These are phyloP conservation scores for Gyrodon lividus DNA, from an alignment of 768 basidiomycete genomes.

Conservation along the genomic window DNA sequence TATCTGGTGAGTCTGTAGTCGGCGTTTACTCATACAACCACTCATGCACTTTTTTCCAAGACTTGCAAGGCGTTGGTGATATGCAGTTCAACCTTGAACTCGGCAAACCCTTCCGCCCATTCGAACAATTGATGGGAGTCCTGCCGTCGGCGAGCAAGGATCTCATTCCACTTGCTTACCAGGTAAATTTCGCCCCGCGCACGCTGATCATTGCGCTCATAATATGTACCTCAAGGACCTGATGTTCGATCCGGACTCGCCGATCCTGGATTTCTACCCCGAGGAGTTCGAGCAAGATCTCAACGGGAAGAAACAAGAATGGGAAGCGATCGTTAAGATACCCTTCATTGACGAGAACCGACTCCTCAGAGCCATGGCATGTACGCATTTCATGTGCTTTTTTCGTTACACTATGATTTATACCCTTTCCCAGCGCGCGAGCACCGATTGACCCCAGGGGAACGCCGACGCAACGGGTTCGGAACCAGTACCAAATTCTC, in stretches of 20 bases:
- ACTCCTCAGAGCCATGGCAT: constrained; percentile 77
- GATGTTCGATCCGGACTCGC: constrained; percentile 81
- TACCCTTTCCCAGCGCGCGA: constrained; percentile 57
- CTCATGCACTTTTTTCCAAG: constrained; percentile 31
- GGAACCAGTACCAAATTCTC: constrained; percentile 81
- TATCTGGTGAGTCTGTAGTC: constrained; percentile 64
- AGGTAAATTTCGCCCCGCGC: constrained; percentile 43
- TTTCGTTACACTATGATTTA: neutral
- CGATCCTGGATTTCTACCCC: constrained; percentile 95
- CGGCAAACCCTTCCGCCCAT: constrained; percentile 88
- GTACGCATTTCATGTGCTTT: constrained; percentile 35
- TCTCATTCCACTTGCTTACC: constrained; percentile 83
- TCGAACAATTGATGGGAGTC: constrained; percentile 97
- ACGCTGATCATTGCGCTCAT: neutral
- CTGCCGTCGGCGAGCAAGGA: constrained; percentile 88
- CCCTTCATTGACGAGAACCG: constrained; percentile 90
- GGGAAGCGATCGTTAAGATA: constrained; percentile 99
- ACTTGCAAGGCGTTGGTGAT: constrained; percentile 61
- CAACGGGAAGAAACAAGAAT: constrained; percentile 98
- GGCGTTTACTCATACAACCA: neutral
- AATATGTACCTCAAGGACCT: constrained; percentile 63
- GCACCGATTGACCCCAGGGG: constrained; percentile 71
- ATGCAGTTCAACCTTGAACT: constrained; percentile 87
- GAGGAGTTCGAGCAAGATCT: constrained; percentile 86
- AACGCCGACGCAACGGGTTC: constrained; percentile 69